Evolutionary conservation across 2,329 filamentous ascomycete species (phyloP), one percentile per base, ranked within the genome.

Genomic region (Fusarium equiseti): DNA sequence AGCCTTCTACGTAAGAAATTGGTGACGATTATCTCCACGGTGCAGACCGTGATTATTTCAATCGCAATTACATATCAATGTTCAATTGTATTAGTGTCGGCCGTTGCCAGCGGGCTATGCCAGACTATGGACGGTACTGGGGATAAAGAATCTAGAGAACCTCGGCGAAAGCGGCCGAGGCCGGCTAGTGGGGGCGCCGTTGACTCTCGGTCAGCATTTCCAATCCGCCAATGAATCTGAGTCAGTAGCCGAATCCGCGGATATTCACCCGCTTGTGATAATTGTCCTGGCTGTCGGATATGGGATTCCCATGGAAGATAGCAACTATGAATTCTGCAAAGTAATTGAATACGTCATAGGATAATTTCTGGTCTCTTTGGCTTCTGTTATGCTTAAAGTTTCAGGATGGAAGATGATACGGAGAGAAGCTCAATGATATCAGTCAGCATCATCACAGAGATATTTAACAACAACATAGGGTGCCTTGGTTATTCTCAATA

Each of bases 131-230:
- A 38, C 18, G 10, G 18, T 1, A 38, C 35, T 38, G 35, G 10
- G 49, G 24, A 38, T 52, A 52, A 42, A 52, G 32, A 52, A 53
- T 53, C 16, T 48, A 46, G 16, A 72, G 69, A 71, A 72, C 68
- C 68, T 72, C 68, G 69, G 69, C 68, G 69, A 71, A 72, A 50
- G 69, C 68, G 63, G 52, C 64, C 68, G 64, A 71, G 56, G 63
- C 59, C 64, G 60, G 60, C 32, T 44, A 35, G 69, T 68, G 68
- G 53, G 68, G 69, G 54, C 35, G 26, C 56, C 45, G 53, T 62
- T 72, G 51, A 53, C 38, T 56, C 57, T 71, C 56, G 50, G 69
- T 71, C 57, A 71, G 68, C 69, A 71, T 71, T 72, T 72, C 44
- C 64, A 71, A 71, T 71, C 68, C 29, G 8, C 63, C 31, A 57